phyloP scores from a whole-genome alignment of 805 yeast genomes.

The Lachancea meyersii region DNA sequence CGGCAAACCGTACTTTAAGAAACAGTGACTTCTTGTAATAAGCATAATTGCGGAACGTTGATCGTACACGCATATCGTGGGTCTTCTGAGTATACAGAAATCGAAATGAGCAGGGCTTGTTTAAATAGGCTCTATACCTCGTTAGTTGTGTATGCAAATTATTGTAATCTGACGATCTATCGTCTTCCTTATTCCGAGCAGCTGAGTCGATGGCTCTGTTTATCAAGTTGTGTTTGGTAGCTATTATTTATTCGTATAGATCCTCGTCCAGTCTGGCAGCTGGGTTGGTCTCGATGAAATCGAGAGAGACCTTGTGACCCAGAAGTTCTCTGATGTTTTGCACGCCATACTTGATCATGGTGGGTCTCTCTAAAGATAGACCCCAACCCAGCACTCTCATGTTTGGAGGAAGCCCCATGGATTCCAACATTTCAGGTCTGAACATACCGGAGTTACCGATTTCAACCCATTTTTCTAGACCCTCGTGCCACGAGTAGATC shows the following conservation, averaged over 20 bases:
- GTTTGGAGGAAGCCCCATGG: slow-evolving; percentile 95
- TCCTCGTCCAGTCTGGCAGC: slow-evolving; percentile 95
- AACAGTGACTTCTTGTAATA: neutral
- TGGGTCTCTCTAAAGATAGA: slow-evolving; percentile 93
- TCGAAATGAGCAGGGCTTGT: no score
- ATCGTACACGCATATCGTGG: no score
- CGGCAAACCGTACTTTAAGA: slow-evolving; percentile 6
- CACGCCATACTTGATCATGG: slow-evolving; percentile 97
- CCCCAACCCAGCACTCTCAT: slow-evolving; percentile 97
- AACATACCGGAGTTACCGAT: slow-evolving; percentile 99
- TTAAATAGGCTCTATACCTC: no score
- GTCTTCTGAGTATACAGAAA: no score
- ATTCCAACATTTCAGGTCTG: slow-evolving; percentile 98
- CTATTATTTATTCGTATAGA: slow-evolving; percentile 32
- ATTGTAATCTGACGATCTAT: no score
- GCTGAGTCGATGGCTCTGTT: no score
- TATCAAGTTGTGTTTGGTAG: neutral
- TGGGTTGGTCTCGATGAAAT: slow-evolving; percentile 91
- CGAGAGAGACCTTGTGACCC: slow-evolving; percentile 94
- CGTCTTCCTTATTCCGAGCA: neutral
- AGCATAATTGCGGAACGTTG: no score
- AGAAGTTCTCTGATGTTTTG: slow-evolving; percentile 92
- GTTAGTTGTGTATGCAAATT: no score
- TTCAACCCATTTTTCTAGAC: slow-evolving; percentile 95
- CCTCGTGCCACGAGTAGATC: slow-evolving; percentile 93